Conservation (phyloP, 106 monocot genomes). For the Acorus calamus region DNA sequence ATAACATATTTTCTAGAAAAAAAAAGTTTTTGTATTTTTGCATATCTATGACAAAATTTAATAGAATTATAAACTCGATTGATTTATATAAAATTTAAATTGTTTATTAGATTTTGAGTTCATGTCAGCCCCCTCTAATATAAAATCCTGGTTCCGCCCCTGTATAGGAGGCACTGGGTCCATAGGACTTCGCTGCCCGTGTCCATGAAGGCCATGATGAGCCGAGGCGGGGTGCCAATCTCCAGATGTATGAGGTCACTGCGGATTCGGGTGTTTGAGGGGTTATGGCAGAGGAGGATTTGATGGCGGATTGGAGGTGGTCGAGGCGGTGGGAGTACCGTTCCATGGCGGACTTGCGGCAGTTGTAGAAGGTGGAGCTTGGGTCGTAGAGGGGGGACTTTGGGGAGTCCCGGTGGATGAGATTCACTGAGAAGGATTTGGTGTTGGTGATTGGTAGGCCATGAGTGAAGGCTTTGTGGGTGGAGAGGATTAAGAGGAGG, state of each 20-base stretch:
- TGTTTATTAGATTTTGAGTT: too few species aligned
- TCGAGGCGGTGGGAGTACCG: background rate
- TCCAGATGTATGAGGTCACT: background rate
- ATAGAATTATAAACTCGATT: too few species aligned
- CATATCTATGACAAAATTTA: too few species aligned
- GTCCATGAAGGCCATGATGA: background rate
- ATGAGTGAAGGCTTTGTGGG: background rate
- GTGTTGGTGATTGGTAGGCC: background rate
- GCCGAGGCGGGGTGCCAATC: background rate
- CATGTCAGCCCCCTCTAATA: too few species aligned
- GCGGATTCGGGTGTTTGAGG: background rate
- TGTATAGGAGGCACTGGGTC: constrained; percentile 1
- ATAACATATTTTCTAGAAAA: too few species aligned
- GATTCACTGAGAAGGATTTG: background rate
- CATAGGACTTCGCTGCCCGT: background rate
- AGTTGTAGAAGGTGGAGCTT: background rate
- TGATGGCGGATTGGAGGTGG: background rate
- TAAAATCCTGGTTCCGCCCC: too few species aligned
- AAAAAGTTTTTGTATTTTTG: too few species aligned
- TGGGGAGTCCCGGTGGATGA: background rate
- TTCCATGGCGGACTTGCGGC: background rate
- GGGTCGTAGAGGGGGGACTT: background rate
- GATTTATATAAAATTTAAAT: too few species aligned
- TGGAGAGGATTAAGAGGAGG: background rate
- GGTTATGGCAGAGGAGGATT: too few species aligned